These are phyloP conservation scores for Pelargonium myrrhifolium DNA, from an alignment of 441 rosid genomes.

Conservation along the genomic window DNA sequence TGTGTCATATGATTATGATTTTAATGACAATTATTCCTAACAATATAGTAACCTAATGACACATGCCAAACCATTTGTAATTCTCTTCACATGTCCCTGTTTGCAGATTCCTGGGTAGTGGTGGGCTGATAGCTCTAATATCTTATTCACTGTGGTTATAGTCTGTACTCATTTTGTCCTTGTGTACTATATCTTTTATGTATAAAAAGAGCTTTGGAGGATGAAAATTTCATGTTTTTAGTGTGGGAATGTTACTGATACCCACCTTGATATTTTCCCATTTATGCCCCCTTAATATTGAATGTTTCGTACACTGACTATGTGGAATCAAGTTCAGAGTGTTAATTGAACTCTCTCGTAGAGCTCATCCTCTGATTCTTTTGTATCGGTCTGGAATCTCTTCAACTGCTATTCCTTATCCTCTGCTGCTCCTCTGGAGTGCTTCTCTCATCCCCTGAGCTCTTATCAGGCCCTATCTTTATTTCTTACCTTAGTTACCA, in stretches of 20 bases:
- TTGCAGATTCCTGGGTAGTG: neutral
- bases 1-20: neutral
- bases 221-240: too few relatives aligned
- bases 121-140: too few relatives aligned
- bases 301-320: neutral
- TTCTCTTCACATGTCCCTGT: neutral
- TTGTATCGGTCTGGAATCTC: neutral
- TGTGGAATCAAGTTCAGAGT: neutral
- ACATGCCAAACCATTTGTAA: neutral
- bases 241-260: neutral
- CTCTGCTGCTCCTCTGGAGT: neutral
- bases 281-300: neutral
- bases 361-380: neutral
- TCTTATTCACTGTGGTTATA: neutral
- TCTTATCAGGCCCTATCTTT: neutral
- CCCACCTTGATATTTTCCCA: neutral
- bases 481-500: neutral
- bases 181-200: neutral
- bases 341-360: neutral
- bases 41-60: neutral
- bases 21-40: neutral
- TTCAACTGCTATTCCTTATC: neutral
- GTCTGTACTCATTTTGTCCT: neutral
- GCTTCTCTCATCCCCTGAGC: neutral
- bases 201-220: neutral